Evolutionary conservation across 164 flowering plant genomes (phyloP), one percentile per base, ranked within the genome.

Genomic region (Brasenia schreberi): DNA sequence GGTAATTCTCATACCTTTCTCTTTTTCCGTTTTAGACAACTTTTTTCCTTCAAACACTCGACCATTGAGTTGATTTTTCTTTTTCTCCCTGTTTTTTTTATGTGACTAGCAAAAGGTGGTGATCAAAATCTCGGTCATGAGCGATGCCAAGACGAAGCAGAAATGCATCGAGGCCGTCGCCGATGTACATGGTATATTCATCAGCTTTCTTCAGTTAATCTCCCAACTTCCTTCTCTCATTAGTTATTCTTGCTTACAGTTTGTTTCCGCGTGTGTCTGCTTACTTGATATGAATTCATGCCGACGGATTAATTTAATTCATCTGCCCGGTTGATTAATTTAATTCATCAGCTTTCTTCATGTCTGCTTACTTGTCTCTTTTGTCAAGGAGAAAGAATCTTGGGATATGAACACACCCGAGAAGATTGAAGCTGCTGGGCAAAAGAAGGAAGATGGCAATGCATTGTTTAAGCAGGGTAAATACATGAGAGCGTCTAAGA

Each of bases 91-190:
- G 56, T 49, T 49, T 14, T 14, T 49, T 14, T 14, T 5, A 9
- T 49, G 12, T 49, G 27, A 23, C 56, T 49, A 75, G 85, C 87
- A 87, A 81, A 93, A 90, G 73, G 82, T 87, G 67, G 86, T 93
- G 69, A 58, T 93, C n/a, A 93, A 86, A 84, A 75, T 93, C 65
- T 5, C 87, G 73, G 88, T 90, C 76, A 93, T 93, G 98, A 81
- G 86, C 5, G 97, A 93, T 76, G 94, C 86, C 17, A 90, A 82
- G 70, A 88, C 96, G 5, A 90, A 87, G 81, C 89, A 93, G 81
- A 93, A 85, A 65, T 97, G 97, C 42, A 90, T 93, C 2, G 92
- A 89, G 75, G 97, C 98, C 19, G 98, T 87, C 11, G 96, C 98
- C 10, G 91, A 87, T 68, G 87, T 93, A 4, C 78, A 67, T 64